Base-by-base conservation (phyloP, 768 basidiomycete species). In the Pisolithus albus region DNA sequence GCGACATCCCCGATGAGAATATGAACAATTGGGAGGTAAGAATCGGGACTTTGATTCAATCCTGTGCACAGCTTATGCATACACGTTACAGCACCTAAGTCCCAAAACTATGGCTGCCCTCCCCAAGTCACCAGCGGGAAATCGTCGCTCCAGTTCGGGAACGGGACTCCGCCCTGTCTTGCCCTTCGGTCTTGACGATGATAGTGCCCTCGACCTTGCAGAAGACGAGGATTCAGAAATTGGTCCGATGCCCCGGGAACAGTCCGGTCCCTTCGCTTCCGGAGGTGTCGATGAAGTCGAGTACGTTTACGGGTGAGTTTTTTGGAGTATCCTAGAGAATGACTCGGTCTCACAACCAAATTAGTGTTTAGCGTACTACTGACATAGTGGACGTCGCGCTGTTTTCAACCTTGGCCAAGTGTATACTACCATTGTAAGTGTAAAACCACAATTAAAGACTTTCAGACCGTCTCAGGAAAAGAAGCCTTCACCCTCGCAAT, bases 21-120 rank as follows among this genome's bases (percentile, higher is more conserved):
- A 68, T 87, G 57, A 97, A 94, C 61, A 91, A 93, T 59, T 97
- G 94, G 94, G 94, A 94, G 86, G 93, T 92, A 57, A 65, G 83
- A 60, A 7, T 38, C 26, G 47, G 16, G 40, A 49, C 51, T 44
- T 42, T 23, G 50, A 44, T 11, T 49, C 11, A 40, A 26, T 30
- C 26, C 15, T 45, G 15, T 23, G 32, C 11, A 21, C 21, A 26
- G 50, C 32, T 49, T 38, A 49, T 43, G 54, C 34, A 37, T 49
- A 53, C 8, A 37, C 24, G 19, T 47, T 38, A 55, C 18, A 93
- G 93, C 93, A 95, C 63, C 88, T 97, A 86, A 95, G 94, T 57
- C 92, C 92, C 4, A 89, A 91, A 69, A 94, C 92, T 2, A 88
- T 97, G 82, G 88, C 89, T 11, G 87, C 92, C 8, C 74, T 97